Conservation (phyloP, 495 filamentous ascomycete genomes). For the Patellaria atrata region DNA sequence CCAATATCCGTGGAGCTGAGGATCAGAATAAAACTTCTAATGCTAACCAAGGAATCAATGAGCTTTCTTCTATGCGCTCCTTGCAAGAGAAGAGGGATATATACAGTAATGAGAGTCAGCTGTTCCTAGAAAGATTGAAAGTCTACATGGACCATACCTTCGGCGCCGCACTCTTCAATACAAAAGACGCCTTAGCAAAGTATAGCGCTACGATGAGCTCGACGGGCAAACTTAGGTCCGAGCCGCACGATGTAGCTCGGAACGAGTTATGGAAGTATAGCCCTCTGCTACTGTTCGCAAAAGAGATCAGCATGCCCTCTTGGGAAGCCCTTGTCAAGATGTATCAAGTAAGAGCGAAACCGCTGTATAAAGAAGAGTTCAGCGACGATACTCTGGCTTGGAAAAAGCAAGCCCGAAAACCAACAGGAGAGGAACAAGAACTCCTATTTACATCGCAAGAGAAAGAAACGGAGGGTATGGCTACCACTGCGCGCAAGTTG, state of each 20-base stretch:
- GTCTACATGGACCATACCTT: constrained; percentile 72
- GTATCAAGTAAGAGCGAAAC: constrained; percentile 62
- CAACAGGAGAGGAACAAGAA: constrained; percentile 72
- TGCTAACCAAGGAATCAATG: constrained; percentile 54
- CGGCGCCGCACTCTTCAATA: constrained; percentile 53
- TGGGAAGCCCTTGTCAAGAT: constrained; percentile 67
- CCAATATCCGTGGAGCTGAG: constrained; percentile 28
- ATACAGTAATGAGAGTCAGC: constrained; percentile 54
- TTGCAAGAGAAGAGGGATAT: constrained; percentile 85
- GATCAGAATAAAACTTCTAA: constrained; percentile 26
- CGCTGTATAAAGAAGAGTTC: constrained; percentile 71
- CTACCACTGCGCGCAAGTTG: constrained; percentile 70
- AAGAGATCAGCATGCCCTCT: constrained; percentile 63
- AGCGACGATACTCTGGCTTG: constrained; percentile 63
- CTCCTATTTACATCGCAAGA: constrained; percentile 76
- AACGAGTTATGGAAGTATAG: constrained; percentile 66
- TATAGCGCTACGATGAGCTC: constrained; percentile 13
- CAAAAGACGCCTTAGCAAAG: constrained; percentile 39
- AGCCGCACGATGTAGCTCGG: constrained; percentile 38
- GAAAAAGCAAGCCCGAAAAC: constrained; percentile 68
- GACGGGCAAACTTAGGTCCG: constrained; percentile 35
- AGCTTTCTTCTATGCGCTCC: constrained; percentile 82
- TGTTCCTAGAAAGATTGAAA: constrained; percentile 63
- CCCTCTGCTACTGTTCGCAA: constrained; percentile 68
- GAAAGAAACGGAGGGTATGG: constrained; percentile 61